A percentile compares a stretch with the other conserved stretches of the same genome.
Evolutionary conservation across 257 asterid genomes (phyloP).

Genomic region (Ballota nigra): DNA sequence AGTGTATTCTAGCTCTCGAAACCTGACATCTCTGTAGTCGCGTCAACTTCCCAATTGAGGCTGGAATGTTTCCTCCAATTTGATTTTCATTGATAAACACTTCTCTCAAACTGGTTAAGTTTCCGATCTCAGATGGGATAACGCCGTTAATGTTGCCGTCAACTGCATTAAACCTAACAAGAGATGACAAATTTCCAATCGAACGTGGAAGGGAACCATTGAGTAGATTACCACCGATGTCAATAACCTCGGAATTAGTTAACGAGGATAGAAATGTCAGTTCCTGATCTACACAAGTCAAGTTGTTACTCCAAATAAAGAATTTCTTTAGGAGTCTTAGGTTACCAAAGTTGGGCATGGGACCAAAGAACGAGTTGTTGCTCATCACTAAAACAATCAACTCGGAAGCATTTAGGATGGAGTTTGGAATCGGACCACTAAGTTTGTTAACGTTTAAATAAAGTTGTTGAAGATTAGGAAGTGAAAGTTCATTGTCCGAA

Average conservation of each 20-base stretch:
- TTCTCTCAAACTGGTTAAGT: slow-evolving; percentile 13
- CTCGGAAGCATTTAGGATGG: not conserved
- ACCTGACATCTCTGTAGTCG: slow-evolving; percentile 10
- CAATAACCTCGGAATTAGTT: not conserved
- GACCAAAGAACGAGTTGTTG: not conserved
- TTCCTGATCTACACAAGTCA: not conserved
- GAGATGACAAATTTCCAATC: slow-evolving; percentile 27
- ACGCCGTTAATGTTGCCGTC: slow-evolving; percentile 14
- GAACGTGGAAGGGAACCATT: slow-evolving; percentile 25
- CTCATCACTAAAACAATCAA: not conserved
- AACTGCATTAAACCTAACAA: not conserved
- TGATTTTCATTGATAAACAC: slow-evolving; percentile 13
- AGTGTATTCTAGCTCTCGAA: too few species aligned
- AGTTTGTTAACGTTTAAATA: not conserved
- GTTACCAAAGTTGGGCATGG: not conserved
- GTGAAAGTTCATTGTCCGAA: not conserved
- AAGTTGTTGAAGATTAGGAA: not conserved
- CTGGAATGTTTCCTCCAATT: slow-evolving; percentile 33
- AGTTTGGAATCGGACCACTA: not conserved
- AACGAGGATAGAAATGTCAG: not conserved
- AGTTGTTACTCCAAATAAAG: not conserved
- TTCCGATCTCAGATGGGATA: slow-evolving; percentile 34
- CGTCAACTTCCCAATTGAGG: slow-evolving; percentile 11
- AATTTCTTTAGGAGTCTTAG: not conserved
- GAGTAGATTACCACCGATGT: not conserved